phyloP scores from a whole-genome alignment of 305 asterid genomes.

The Rubia tinctorum region DNA sequence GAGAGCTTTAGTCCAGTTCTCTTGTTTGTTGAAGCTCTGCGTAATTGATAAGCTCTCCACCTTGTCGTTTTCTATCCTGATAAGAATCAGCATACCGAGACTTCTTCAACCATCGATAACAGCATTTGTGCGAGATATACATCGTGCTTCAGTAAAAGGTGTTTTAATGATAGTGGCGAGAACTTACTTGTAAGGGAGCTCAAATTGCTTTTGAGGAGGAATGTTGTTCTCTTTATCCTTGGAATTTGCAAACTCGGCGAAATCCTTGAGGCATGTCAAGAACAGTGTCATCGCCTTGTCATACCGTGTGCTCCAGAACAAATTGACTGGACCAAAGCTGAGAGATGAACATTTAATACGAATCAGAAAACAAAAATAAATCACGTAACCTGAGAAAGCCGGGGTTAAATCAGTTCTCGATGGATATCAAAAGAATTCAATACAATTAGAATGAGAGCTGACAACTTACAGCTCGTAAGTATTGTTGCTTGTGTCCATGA shows the following conservation, averaged over 20 bases:
- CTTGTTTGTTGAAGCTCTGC: constrained; percentile 93
- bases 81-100: background rate
- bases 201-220: constrained; percentile 81
- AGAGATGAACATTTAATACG: background rate
- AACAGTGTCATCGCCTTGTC: constrained; percentile 97
- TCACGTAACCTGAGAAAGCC: background rate
- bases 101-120: background rate
- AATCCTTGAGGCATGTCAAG: constrained; percentile 93
- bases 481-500: constrained; percentile 81
- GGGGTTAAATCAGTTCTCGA: too few species aligned
- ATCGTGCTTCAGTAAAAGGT: background rate
- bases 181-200: constrained; percentile 95
- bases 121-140: background rate
- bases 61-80: constrained; percentile 92
- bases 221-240: constrained; percentile 90
- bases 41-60: constrained; percentile 90
- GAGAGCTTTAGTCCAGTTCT: constrained; percentile 99
- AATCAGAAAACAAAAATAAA: background rate
- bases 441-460: background rate
- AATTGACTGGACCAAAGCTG: constrained; percentile 96
- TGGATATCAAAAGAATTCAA: background rate
- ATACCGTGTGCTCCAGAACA: constrained; percentile 99
- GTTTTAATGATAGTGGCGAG: background rate
- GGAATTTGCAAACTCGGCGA: constrained; percentile 88
- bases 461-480: constrained; percentile 91